phyloP scores from a whole-genome alignment of 2,329 filamentous ascomycete species.

The Sporothrix luriei region DNA sequence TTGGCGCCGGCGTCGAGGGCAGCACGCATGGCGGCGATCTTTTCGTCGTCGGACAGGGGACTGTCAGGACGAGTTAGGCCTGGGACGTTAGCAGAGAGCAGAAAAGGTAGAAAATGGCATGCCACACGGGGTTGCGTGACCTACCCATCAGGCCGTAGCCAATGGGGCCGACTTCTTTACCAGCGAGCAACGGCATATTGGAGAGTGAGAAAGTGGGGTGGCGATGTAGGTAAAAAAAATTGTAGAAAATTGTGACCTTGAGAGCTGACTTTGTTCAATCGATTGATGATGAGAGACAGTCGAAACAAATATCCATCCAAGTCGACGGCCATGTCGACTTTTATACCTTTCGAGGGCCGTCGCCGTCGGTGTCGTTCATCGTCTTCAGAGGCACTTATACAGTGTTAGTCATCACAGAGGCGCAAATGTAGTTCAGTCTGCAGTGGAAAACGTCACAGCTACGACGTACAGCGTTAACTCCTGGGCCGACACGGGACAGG shows the following conservation, averaged over 20 bases:
- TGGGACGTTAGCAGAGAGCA: constrained; percentile 33
- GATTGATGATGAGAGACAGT: not conserved
- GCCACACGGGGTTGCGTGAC: not conserved
- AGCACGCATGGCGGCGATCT: constrained; percentile 59
- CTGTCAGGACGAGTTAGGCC: constrained; percentile 49
- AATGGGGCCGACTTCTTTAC: constrained; percentile 40
- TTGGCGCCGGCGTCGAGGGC: constrained; percentile 50
- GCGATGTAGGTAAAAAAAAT: not conserved
- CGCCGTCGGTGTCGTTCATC: not conserved
- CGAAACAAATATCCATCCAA: not conserved
- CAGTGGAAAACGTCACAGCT: no score
- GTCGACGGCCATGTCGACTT: not conserved
- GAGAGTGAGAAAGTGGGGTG: not conserved
- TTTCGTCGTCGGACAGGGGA: constrained; percentile 50
- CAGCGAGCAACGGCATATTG: constrained; percentile 41
- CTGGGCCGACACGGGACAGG: constrained; percentile 7
- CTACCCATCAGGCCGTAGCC: constrained; percentile 42
- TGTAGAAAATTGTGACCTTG: not conserved
- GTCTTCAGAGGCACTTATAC: not conserved
- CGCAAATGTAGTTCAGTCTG: no score
- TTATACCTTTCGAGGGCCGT: not conserved
- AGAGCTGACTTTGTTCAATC: not conserved
- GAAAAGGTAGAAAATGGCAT: not conserved
- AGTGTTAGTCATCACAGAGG: not conserved
- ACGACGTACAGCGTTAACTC: not conserved